Evolutionary conservation across 257 asterid genomes (phyloP), one percentile per base, ranked within the genome.

Genomic region (Capsicum rhomboideum): DNA sequence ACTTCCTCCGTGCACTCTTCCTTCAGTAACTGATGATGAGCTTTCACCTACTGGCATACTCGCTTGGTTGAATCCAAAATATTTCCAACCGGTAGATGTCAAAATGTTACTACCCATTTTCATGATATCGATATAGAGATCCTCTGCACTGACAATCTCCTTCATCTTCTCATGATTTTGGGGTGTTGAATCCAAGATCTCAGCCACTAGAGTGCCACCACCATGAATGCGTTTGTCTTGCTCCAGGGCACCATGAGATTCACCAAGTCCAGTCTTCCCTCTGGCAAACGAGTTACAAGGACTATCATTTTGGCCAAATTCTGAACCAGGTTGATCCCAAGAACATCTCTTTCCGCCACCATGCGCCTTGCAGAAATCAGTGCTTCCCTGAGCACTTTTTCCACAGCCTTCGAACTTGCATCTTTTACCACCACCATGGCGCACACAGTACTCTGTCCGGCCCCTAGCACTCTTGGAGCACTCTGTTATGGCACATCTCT

Each of bases 371-470:
- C 99, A 95, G 90, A 92, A 94, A 86, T 94, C 97, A 5, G 99
- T 95, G 87, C 99, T 94, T 10, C 99, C 99, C 82, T 95, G 99
- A 68, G 99, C 99, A 80, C 99, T 95, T 87, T 94, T 95, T 49
- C 97, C 95, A 58, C 99, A 95, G 20, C 89, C 94, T 14, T 92
- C 93, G 58, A 52, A 85, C 80, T 90, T 90, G 87, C 99, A 95
- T 86, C 99, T 89, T 93, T 95, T 95, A 49, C 99, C 99, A 55
- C 99, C 99, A 79, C 99, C 99, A 81, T 95, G 99, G 6, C 98
- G 95, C 5, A 95, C 98, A 56, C 98, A 95, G 50, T 79, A 95
- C 66, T 94, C 96, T 1, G 99, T 95, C 42, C 99, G 90, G 10
- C 99, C 99, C 89, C 99, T 86, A 13, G 99, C 99, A 82, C 99